These are phyloP conservation scores for Rutstroemia sp. DNA, from an alignment of 2,329 filamentous ascomycete species.

Conservation along the genomic window DNA sequence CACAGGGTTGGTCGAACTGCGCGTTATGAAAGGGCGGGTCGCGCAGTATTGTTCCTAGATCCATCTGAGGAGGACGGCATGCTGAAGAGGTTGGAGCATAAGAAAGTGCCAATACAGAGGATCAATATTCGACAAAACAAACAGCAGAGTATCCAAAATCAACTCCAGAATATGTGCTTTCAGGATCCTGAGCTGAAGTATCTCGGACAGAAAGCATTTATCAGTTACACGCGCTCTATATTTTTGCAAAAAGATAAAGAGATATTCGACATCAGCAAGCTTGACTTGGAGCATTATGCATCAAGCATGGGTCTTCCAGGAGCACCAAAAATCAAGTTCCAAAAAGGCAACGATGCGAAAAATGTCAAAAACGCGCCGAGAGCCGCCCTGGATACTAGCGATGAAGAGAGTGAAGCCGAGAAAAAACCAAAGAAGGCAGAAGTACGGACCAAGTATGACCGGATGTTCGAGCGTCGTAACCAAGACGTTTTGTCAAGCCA, in stretches of 20 bases:
- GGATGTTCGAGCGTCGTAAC: constrained; percentile 96
- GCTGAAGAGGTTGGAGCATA: constrained; percentile 74
- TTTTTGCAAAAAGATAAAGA: constrained; percentile 88
- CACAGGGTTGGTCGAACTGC: constrained; percentile 92
- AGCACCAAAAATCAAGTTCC: constrained; percentile 85
- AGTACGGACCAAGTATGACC: constrained; percentile 90
- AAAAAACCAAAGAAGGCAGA: constrained; percentile 57
- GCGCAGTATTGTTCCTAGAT: constrained; percentile 84
- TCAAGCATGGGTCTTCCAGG: constrained; percentile 82
- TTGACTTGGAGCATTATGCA: constrained; percentile 82
- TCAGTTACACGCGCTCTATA: constrained; percentile 79
- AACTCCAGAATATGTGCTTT: constrained; percentile 92
- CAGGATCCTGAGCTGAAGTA: constrained; percentile 92
- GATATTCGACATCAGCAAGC: constrained; percentile 74
- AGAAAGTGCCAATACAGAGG: constrained; percentile 80
- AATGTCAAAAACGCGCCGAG: constrained; percentile 79
- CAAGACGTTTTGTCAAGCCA: constrained; percentile 93
- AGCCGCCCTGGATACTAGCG: constrained; percentile 51
- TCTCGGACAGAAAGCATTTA: constrained; percentile 90
- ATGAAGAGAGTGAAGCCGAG: constrained; percentile 49
- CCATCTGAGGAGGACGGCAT: constrained; percentile 92
- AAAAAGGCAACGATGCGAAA: constrained; percentile 84
- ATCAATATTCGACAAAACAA: constrained; percentile 88
- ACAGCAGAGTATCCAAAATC: constrained; percentile 74
- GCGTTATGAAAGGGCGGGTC: constrained; percentile 81